phyloP scores from a whole-genome alignment of 768 basidiomycete genomes.

The Naematelia aurantialba region DNA sequence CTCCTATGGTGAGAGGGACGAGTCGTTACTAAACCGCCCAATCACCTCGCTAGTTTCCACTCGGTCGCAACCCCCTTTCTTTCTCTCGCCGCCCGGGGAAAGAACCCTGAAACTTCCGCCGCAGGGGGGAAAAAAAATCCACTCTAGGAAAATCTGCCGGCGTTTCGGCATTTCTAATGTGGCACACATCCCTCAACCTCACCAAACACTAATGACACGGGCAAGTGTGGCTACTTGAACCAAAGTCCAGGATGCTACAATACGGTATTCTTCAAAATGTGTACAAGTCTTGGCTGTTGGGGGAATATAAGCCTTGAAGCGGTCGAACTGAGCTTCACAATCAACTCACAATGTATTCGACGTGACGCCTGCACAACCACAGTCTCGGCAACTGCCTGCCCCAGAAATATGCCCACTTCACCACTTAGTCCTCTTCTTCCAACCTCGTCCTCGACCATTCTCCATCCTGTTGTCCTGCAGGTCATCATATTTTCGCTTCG shows the following conservation, averaged over 20 bases:
- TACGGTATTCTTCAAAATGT: not conserved
- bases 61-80: no score
- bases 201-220: no score
- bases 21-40: not conserved
- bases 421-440: conserved; percentile 49
- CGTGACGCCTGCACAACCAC: not conserved
- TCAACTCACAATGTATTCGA: not conserved
- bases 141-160: conserved; percentile 4
- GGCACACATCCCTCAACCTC: not conserved
- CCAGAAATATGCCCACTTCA: conserved; percentile 13
- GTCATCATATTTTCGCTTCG: conserved; percentile 49
- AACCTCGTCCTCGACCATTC: conserved; percentile 47
- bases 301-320: no score
- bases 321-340: not conserved
- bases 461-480: conserved; percentile 45
- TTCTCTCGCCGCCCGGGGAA: no score
- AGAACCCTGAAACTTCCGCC: not conserved
- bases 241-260: no score
- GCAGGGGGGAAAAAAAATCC: no score
- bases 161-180: conserved; percentile 5
- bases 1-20: conserved; percentile 1
- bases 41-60: conserved; percentile 1
- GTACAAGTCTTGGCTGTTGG: not conserved
- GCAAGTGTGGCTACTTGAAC: no score
- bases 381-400: no score